Conservation (phyloP, 306 rosid genomes). For the Ammopiptanthus mongolicus region DNA sequence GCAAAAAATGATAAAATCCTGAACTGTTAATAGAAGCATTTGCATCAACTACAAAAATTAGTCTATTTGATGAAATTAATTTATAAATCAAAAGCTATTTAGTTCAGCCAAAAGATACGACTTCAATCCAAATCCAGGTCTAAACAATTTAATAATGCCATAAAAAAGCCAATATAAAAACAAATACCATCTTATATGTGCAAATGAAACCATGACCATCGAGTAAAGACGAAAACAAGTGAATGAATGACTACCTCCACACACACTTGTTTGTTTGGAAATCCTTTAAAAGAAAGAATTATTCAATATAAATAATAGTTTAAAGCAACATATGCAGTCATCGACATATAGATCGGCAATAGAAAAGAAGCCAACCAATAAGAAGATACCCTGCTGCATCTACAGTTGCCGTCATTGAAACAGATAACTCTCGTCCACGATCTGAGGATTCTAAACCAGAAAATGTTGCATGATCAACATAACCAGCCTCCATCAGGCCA, state of each 20-base stretch:
- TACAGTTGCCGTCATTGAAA: conserved; percentile 87
- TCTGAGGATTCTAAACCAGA: conserved; percentile 36
- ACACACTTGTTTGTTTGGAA: background rate
- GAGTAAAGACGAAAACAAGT: background rate
- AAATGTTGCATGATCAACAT: conserved; percentile 51
- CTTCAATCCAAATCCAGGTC: background rate
- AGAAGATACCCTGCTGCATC: conserved; percentile 66
- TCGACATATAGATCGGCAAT: background rate
- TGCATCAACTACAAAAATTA: background rate
- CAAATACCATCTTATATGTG: background rate
- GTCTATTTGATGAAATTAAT: background rate
- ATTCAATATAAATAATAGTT: background rate
- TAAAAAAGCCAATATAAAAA: background rate
- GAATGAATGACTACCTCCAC: background rate
- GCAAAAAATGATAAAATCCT: background rate
- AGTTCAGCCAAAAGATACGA: background rate
- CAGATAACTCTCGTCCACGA: conserved; percentile 47
- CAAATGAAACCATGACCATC: background rate
- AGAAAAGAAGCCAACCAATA: conserved; percentile 45
- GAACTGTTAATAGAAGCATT: background rate
- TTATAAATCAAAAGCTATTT: background rate
- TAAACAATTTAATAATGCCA: background rate
- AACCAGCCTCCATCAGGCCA: conserved; percentile 88
- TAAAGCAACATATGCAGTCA: background rate
- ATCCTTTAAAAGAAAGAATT: background rate